Evolutionary conservation across 2,329 filamentous ascomycete species (phyloP).

Genomic region (Botrytis fabae): DNA sequence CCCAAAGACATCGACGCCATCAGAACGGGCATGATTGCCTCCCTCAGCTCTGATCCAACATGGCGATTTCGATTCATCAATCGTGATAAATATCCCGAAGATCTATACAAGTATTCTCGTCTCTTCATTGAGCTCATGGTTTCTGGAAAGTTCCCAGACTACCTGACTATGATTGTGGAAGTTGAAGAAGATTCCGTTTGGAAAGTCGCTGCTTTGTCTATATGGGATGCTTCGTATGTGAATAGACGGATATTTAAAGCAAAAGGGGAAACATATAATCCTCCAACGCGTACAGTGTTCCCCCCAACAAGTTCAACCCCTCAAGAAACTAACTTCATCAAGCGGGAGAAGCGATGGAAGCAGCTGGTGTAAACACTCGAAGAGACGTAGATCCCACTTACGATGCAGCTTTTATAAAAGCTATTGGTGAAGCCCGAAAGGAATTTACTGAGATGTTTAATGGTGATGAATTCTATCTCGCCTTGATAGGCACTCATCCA

Average conservation of each 20-base stretch:
- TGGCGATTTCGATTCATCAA: constrained; percentile 3
- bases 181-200: not conserved
- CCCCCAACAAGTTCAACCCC: not conserved
- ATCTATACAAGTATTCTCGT: not conserved
- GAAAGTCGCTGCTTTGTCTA: not conserved
- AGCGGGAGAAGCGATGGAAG: not conserved
- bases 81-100: constrained; percentile 10
- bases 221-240: constrained; percentile 9
- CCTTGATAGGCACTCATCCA: constrained; percentile 6
- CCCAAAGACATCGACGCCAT: constrained; percentile 4
- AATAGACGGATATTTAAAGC: constrained; percentile 2
- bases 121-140: not conserved
- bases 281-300: not conserved
- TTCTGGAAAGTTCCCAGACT: not conserved
- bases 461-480: constrained; percentile 3
- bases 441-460: not conserved
- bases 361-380: not conserved
- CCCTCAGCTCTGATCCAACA: not conserved
- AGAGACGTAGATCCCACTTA: not conserved
- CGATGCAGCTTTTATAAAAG: not conserved
- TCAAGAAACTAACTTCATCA: not conserved
- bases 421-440: not conserved
- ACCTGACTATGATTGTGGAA: not conserved
- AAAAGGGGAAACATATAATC: not conserved
- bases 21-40: not conserved